These are phyloP conservation scores for Pseudomonodictys pantanalensis DNA, from an alignment of 495 filamentous ascomycete species.

Conservation along the genomic window DNA sequence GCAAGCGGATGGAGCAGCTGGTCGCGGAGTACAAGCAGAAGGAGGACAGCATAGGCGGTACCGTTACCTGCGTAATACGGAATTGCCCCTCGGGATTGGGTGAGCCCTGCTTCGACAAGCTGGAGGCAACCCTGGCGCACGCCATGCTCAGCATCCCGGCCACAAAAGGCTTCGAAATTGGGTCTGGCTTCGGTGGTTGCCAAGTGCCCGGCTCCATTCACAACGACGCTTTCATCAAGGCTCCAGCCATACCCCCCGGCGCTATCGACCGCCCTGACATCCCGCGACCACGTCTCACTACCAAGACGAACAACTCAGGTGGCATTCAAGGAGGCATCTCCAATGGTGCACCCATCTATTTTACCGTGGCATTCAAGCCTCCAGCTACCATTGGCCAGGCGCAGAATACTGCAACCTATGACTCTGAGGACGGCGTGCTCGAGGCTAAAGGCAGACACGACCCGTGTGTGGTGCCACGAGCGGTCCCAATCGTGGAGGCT, in stretches of 20 bases:
- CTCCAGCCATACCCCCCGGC: slow-evolving; percentile 40
- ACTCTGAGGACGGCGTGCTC: slow-evolving; percentile 65
- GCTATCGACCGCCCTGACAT: slow-evolving; percentile 11
- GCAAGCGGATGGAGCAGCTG: slow-evolving; percentile 69
- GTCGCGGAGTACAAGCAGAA: slow-evolving; percentile 79
- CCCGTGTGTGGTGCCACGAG: slow-evolving; percentile 90
- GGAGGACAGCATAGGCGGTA: slow-evolving; percentile 90
- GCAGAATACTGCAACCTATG: slow-evolving; percentile 81
- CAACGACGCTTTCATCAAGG: slow-evolving; percentile 83
- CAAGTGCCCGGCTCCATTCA: slow-evolving; percentile 85
- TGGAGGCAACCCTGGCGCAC: slow-evolving; percentile 90
- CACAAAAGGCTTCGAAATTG: slow-evolving; percentile 95
- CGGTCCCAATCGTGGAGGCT: slow-evolving; percentile 92
- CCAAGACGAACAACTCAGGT: slow-evolving; percentile 93
- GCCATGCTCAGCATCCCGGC: slow-evolving; percentile 97
- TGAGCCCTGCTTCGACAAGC: slow-evolving; percentile 94
- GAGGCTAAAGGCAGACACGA: slow-evolving; percentile 96
- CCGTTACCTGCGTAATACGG: slow-evolving; percentile 92
- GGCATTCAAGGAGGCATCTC: slow-evolving; percentile 96
- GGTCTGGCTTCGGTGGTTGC: slow-evolving; percentile 87
- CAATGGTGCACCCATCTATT: slow-evolving; percentile 93
- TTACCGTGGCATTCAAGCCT: slow-evolving; percentile 93
- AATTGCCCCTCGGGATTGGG: slow-evolving; percentile 85
- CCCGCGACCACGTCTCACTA: slow-evolving; percentile 60
- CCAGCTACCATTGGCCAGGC: slow-evolving; percentile 93